Base-by-base conservation (phyloP, 768 basidiomycete species). In the Rhodosporidiobolus odoratus region DNA sequence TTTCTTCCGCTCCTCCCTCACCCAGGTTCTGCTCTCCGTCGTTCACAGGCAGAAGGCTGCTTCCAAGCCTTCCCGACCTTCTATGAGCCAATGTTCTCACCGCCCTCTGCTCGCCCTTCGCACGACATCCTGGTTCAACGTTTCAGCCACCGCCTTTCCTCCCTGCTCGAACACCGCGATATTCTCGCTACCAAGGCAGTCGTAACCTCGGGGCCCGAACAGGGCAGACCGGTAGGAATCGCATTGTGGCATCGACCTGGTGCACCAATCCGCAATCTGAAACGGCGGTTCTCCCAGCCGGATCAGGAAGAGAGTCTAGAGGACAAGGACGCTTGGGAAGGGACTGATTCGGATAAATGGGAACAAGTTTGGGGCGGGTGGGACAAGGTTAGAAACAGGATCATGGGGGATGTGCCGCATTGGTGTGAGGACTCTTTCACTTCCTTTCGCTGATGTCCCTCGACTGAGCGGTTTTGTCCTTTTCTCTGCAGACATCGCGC, bases 321-420 rank as follows among this genome's bases (percentile, higher is more conserved):
- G 23, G 61, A 53, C 37, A 25, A 56, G 8, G 60, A 57, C 17
- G 54, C 57, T 34, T 45, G 65, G 56, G 61, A 52, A 27, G 66
- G 62, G 1, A 43, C 61, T 21, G 62, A 72, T 34, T 16, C 21
- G 45, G 63, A 58, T 21, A 41, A 38, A 32, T 68, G 58, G 62
- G 56, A 65, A 23, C n/a, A 10, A 16, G 60, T 47, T n/a, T 72
- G 71, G 66, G 9, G 19, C 13, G 66, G 38, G 62, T 72, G 71
- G 71, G 71, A 72, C 35, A 34, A 16, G 9, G 17, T 58, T n/a
- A 37, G 64, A 23, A 34, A 52, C 25, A 0, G 34, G 7, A 30
- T 71, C 47, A 71, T 71, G 69, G 41, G 23, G 6, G 65, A 48
- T 1, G 19, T 34, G 4, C 45, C 52, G 16, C 69, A 71, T 43